Base-by-base conservation (phyloP, 352 stramenopile genomes). In the Pythium graminicola region DNA sequence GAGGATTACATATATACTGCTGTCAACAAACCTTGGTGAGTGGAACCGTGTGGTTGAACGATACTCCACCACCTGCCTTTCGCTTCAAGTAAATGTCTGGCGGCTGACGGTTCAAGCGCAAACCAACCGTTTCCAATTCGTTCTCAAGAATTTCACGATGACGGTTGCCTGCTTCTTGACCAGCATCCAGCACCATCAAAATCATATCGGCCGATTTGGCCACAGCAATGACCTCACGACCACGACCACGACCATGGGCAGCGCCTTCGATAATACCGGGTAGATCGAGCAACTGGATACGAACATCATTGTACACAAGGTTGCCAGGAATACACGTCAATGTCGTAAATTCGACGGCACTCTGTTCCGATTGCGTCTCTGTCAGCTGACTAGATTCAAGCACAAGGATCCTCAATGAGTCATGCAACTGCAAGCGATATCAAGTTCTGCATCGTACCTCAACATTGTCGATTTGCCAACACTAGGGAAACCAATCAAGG, bases 211-310 rank as follows among this genome's bases (percentile, higher is more conserved):
- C 93, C 36, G 85, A 97, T 69, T 98, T 96, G 46, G 97, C 96
- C 10, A 98, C 96, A 24, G 97, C 96, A 72, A 99, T 99, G 23
- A 99, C 97, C 72, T 99, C 94, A 36, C 95, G 89, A 54, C 97
- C 97, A 60, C 97, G 85, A 36, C 97, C 97, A 56, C 96, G 97
- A 50, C 97, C 97, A 66, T 99, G 90, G 1, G 97, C 95, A 32
- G 97, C 97, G 32, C 97, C 97, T 86, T 99, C 97, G 73, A 99
- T 99, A 68, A 99, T 99, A 84, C 97, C 97, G 2, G 97, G 97
- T 44, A 99, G 75, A 96, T 99, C 97, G 38, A 99, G 74, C 32
- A 99, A 75, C 82, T 99, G 96, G 51, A 99, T 98, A 64, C 93
- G 91, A 31, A 95, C 91, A 57, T 97, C 91, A 65, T 97, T 97